phyloP scores from a whole-genome alignment of 495 filamentous ascomycete species.

The Trichoderma reesei region DNA sequence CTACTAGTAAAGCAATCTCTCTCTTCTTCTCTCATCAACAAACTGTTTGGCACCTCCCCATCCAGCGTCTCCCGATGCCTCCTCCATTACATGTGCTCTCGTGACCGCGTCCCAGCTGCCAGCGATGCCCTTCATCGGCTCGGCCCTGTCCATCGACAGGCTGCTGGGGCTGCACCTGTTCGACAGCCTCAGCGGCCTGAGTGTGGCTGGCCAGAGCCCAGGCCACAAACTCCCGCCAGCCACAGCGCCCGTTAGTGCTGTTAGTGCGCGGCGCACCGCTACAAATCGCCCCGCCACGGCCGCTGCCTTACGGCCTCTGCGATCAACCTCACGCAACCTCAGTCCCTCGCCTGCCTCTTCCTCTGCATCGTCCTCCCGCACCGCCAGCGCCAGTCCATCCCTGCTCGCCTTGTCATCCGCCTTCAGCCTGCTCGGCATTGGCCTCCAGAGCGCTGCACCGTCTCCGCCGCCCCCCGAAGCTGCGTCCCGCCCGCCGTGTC shows the following conservation, averaged over 20 bases:
- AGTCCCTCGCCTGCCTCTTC: not conserved
- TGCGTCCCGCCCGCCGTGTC: not conserved
- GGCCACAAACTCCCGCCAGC: not conserved
- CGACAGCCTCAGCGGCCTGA: not conserved
- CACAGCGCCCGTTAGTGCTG: not conserved
- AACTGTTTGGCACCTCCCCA: not conserved
- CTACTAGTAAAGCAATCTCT: no score
- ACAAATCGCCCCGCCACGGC: not conserved
- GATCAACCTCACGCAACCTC: no score
- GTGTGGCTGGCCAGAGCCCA: not conserved
- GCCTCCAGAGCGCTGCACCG: not conserved
- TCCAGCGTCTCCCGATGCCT: not conserved
- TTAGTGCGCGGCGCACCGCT: not conserved
- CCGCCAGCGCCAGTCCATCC: not conserved
- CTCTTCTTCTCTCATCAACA: not conserved
- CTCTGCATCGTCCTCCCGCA: not conserved
- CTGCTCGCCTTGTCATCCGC: not conserved
- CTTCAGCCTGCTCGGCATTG: not conserved
- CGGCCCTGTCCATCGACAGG: not conserved
- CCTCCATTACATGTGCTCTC: no score
- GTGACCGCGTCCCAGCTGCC: not conserved
- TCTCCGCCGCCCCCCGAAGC: not conserved
- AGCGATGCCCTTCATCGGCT: not conserved
- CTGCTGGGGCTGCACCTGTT: slow-evolving; percentile 6
- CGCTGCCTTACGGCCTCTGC: not conserved